Base-by-base conservation (phyloP, 805 yeast species). In the Isabelozyma pseudorhagii region DNA sequence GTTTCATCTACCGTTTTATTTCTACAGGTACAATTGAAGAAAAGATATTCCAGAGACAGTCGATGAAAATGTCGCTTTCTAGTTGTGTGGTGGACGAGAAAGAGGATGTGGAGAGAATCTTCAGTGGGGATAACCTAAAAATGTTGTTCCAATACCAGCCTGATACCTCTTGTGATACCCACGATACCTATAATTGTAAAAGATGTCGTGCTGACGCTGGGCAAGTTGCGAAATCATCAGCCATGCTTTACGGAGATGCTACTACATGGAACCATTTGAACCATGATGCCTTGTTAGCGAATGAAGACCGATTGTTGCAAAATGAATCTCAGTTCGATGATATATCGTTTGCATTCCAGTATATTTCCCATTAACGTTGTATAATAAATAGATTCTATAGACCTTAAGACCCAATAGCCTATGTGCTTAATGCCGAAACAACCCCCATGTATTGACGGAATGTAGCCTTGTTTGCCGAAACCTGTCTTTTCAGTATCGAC, bases 1-100 rank as follows among this genome's bases (percentile, higher is more conserved):
- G 99, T 72, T 93, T 87, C 61, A 94, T 93, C 40, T 94, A 94
- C 67, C 77, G 99, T 57, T 92, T 94, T 58, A 92, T 93, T 50
- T 81, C 96, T 6, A 91, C 98, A 0, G 99, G 99, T 10, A 83
- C 97, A 1, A 94, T 93, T 47, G 99, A 93, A 61, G 99, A 93
- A 61, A 94, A 94, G 67, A 94, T 94, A 34, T 90, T 88, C 68
- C 99, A 94, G 71, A 75, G 99, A 48, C 99, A 94, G 64, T 85
- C 96, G 4, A 92, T 94, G 87, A 94, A 94, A 61, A 79, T 93
- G 71, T 89, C 96, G 46, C 72, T 94, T 40, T 88, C 97, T 14
- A 89, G 97, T 1, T 91, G 97, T 70, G 99, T 94, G 29, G 99
- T 94, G 42, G 99, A 94, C 69, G 97, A 93, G 49, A 90, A 89